phyloP scores from a whole-genome alignment of 176 grass and related monocot genomes.

The Rhynchospora breviuscula region DNA sequence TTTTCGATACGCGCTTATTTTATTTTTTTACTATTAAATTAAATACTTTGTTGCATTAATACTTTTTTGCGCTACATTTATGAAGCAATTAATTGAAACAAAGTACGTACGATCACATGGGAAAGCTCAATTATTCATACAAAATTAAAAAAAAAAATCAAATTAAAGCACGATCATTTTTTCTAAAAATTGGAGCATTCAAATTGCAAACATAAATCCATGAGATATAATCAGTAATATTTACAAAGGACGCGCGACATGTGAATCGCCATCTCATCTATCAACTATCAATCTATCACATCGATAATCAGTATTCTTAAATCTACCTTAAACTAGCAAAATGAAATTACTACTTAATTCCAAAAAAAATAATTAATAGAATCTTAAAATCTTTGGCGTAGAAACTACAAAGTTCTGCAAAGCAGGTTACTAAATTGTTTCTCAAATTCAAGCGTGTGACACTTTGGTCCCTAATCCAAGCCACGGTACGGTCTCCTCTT shows the following conservation, averaged over 20 bases:
- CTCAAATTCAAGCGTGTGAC: neutral
- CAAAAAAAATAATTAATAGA: neutral
- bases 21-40: neutral
- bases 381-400: slow-evolving; percentile 2
- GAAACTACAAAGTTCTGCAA: slow-evolving; percentile 2
- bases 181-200: neutral
- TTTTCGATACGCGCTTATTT: neutral
- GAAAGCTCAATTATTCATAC: neutral
- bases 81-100: neutral
- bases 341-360: neutral
- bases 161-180: neutral
- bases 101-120: neutral
- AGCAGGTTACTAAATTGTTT: neutral
- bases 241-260: neutral
- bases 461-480: slow-evolving; percentile 24
- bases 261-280: neutral
- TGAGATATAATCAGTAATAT: neutral
- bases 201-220: neutral
- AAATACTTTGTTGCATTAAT: neutral
- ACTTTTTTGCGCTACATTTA: neutral
- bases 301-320: neutral
- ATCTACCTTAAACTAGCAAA: neutral
- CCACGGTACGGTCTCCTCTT: slow-evolving; percentile 21
- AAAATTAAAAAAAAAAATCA: neutral
- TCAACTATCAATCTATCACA: neutral